A percentile compares a stretch with the other conserved stretches of the same genome.
Conservation (phyloP, 192 early-diverging fungal genomes). For the Coemansia sp. region DNA sequence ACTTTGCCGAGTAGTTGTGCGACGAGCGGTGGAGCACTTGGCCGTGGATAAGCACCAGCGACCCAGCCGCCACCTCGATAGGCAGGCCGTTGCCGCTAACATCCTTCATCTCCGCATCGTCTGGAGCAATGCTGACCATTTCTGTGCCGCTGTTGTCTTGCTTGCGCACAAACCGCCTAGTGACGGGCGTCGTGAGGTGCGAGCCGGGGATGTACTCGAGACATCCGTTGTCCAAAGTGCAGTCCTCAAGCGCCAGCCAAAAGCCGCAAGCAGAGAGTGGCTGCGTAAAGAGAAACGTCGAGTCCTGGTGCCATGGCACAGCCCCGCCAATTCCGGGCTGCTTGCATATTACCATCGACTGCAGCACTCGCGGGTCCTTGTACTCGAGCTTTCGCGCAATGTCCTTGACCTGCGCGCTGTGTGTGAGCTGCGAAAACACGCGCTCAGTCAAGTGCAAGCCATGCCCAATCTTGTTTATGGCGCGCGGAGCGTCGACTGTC, state of each 20-base stretch:
- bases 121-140: slow-evolving; percentile 33
- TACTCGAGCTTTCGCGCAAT: slow-evolving; percentile 68
- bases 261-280: slow-evolving; percentile 83
- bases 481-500: slow-evolving; percentile 60
- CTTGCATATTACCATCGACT: slow-evolving; percentile 93
- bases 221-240: slow-evolving; percentile 84
- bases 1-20: slow-evolving; percentile 74
- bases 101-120: slow-evolving; percentile 1
- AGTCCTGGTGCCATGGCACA: slow-evolving; percentile 90
- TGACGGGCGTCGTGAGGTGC: slow-evolving; percentile 65
- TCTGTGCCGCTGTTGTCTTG: slow-evolving; percentile 23
- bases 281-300: slow-evolving; percentile 88
- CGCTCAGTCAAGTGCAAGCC: slow-evolving; percentile 85
- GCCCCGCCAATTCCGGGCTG: slow-evolving; percentile 63
- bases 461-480: slow-evolving; percentile 93
- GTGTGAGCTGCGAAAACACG: slow-evolving; percentile 68
- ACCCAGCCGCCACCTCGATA: slow-evolving; percentile 56
- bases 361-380: slow-evolving; percentile 73
- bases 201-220: slow-evolving; percentile 84
- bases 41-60: slow-evolving; percentile 90
- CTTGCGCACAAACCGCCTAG: slow-evolving; percentile 46
- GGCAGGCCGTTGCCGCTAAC: slow-evolving; percentile 10
- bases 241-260: slow-evolving; percentile 94
- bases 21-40: slow-evolving; percentile 82
- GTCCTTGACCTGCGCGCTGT: slow-evolving; percentile 55